phyloP scores from a whole-genome alignment of 148 eudicot genomes.

The Tetragonia tetragonoides region DNA sequence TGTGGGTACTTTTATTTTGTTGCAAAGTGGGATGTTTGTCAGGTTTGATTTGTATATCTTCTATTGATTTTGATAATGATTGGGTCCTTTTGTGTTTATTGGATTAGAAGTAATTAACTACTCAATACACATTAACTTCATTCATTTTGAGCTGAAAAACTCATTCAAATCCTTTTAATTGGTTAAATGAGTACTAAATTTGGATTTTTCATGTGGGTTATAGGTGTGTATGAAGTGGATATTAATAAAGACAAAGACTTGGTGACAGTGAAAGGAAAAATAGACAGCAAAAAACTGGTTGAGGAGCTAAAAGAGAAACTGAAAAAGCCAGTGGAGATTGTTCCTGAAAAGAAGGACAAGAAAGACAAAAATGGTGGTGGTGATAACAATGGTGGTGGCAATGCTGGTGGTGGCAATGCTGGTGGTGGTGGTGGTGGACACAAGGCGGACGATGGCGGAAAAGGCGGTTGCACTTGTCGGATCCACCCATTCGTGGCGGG shows the following conservation, averaged over 20 bases:
- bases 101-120: no score
- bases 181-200: no score
- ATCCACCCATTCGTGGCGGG: not conserved
- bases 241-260: slow-evolving; percentile 54
- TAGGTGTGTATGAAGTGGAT: slow-evolving; percentile 53
- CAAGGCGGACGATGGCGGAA: not conserved
- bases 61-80: no score
- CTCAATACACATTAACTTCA: no score
- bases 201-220: not conserved
- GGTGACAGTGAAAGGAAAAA: slow-evolving; percentile 58
- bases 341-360: slow-evolving; percentile 57
- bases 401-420: not conserved
- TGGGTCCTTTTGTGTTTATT: no score
- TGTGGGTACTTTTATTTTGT: no score
- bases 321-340: slow-evolving; percentile 50
- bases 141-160: no score
- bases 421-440: slow-evolving; percentile 8
- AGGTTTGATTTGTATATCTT: no score
- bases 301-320: slow-evolving; percentile 43
- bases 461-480: not conserved
- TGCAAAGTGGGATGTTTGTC: no score
- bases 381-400: not conserved
- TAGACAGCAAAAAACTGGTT: slow-evolving; percentile 54
- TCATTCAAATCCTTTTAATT: no score
- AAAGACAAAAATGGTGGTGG: slow-evolving; percentile 20